Evolutionary conservation across 495 filamentous ascomycete species (phyloP).

Genomic region (Penicillium desertorum): DNA sequence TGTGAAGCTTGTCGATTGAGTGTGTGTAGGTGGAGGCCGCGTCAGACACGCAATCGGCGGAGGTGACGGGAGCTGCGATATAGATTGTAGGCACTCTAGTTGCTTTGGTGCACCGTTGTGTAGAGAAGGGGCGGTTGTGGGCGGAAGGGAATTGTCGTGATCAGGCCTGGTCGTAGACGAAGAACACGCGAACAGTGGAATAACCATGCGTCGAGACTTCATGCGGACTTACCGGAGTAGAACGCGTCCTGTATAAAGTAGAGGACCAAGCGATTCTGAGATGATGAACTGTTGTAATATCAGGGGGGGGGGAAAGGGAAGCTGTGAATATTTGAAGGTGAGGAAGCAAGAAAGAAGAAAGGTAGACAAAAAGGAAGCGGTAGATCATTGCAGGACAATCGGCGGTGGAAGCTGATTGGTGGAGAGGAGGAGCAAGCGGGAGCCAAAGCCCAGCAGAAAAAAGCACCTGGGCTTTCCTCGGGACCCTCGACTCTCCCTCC

Average conservation of each 20-base stretch:
- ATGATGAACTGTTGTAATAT: conserved; percentile 14
- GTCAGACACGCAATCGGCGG: conserved; percentile 5
- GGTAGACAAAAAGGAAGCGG: conserved; percentile 44
- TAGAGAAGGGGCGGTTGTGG: background rate
- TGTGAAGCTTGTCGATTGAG: background rate
- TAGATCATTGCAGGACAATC: conserved; percentile 33
- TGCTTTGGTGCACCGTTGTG: background rate
- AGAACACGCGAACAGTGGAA: conserved; percentile 7
- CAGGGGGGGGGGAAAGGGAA: conserved; percentile 29
- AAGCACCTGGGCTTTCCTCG: conserved; percentile 8
- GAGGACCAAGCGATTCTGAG: conserved; percentile 7
- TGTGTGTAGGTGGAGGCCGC: conserved; percentile 8
- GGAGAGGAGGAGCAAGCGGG: conserved; percentile 46
- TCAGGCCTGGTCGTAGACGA: conserved; percentile 12
- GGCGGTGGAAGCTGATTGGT: conserved; percentile 40
- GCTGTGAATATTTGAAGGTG: conserved; percentile 20
- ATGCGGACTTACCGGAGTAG: conserved; percentile 17
- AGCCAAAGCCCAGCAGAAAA: conserved; percentile 34
- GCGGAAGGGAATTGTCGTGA: conserved; percentile 1
- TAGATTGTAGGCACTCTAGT: conserved; percentile 1
- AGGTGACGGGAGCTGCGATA: background rate
- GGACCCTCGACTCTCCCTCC: conserved; percentile 19
- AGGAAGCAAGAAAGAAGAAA: conserved; percentile 32
- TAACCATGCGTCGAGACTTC: background rate
- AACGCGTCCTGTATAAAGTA: conserved; percentile 23